phyloP scores from a whole-genome alignment of 2,329 filamentous ascomycete species.

The Elsinoe arachidis region DNA sequence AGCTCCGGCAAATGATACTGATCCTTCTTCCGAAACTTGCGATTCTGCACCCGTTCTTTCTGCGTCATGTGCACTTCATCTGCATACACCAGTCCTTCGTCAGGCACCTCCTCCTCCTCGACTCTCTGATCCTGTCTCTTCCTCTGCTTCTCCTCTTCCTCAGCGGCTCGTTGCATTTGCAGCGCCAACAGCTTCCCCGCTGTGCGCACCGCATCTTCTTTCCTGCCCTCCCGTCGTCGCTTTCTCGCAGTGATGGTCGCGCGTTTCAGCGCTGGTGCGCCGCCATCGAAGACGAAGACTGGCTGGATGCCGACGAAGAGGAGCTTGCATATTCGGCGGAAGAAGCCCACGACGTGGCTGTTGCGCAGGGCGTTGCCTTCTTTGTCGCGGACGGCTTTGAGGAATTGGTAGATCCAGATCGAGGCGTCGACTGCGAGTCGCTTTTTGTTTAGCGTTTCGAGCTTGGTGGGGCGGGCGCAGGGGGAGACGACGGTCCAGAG shows the following conservation, averaged over 20 bases:
- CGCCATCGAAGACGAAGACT: constrained; percentile 96
- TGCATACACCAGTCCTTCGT: constrained; percentile 75
- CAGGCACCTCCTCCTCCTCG: constrained; percentile 54
- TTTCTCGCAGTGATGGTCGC: constrained; percentile 79
- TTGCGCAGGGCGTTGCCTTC: constrained; percentile 95
- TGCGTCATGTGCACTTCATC: constrained; percentile 79
- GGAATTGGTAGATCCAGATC: constrained; percentile 99
- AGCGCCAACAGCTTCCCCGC: constrained; percentile 85
- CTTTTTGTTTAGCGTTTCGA: constrained; percentile 92
- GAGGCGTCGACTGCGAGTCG: constrained; percentile 94
- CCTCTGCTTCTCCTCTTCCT: constrained; percentile 70
- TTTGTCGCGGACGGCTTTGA: constrained; percentile 97
- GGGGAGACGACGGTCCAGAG: constrained; percentile 96
- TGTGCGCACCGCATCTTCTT: constrained; percentile 86
- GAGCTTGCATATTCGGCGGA: constrained; percentile 94
- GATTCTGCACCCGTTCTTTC: constrained; percentile 62
- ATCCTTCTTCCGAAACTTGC: constrained; percentile 83
- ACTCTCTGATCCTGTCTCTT: constrained; percentile 29
- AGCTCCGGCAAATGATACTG: constrained; percentile 91
- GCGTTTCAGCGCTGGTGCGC: constrained; percentile 80
- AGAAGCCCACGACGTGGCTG: constrained; percentile 94
- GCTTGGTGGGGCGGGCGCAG: constrained; percentile 88
- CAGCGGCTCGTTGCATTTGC: constrained; percentile 84
- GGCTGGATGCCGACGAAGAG: constrained; percentile 94
- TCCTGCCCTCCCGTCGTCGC: constrained; percentile 70